Evolutionary conservation across 768 basidiomycete species (phyloP).

Genomic region (Leccinum boreale): DNA sequence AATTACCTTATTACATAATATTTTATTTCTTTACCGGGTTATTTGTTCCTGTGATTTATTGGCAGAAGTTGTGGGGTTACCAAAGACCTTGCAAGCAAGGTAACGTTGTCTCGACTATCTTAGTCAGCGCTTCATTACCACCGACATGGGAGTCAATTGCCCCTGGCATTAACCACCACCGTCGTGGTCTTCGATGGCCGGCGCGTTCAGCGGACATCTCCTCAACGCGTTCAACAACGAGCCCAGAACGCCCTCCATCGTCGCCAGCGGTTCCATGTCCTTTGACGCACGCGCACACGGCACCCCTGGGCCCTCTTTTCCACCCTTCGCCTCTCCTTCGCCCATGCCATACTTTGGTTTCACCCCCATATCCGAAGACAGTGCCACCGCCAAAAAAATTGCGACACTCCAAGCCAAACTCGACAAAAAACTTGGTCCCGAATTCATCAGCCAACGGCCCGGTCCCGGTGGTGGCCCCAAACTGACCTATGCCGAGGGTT

Average conservation of each 20-base stretch:
- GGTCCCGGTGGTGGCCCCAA: conserved; percentile 87
- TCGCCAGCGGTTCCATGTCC: conserved; percentile 55
- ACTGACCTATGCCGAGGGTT: conserved; percentile 93
- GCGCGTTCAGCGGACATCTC: conserved; percentile 57
- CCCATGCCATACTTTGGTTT: not conserved
- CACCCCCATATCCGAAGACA: conserved; percentile 49
- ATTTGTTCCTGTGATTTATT: too few relatives aligned
- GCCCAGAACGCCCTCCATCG: conserved; percentile 31
- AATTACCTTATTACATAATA: too few relatives aligned
- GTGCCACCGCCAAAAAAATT: conserved; percentile 51
- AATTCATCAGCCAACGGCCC: conserved; percentile 85
- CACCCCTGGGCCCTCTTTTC: conserved; percentile 15
- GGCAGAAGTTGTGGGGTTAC: too few relatives aligned
- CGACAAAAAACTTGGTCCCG: conserved; percentile 87
- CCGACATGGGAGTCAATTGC: not conserved
- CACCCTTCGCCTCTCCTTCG: conserved; percentile 6
- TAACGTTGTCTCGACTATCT: too few relatives aligned
- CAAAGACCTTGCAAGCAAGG: too few relatives aligned
- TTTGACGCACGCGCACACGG: conserved; percentile 60
- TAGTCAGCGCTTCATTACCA: too few relatives aligned
- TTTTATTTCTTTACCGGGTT: too few relatives aligned
- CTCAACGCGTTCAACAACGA: conserved; percentile 40
- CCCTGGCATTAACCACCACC: conserved; percentile 13
- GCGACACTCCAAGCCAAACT: conserved; percentile 78
- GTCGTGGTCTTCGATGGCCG: conserved; percentile 44